Percentiles rank a stretch among this genome's conserved stretches.
Evolutionary conservation across 2,329 filamentous ascomycete genomes (phyloP).

Genomic region (Aspergillus glaucus): DNA sequence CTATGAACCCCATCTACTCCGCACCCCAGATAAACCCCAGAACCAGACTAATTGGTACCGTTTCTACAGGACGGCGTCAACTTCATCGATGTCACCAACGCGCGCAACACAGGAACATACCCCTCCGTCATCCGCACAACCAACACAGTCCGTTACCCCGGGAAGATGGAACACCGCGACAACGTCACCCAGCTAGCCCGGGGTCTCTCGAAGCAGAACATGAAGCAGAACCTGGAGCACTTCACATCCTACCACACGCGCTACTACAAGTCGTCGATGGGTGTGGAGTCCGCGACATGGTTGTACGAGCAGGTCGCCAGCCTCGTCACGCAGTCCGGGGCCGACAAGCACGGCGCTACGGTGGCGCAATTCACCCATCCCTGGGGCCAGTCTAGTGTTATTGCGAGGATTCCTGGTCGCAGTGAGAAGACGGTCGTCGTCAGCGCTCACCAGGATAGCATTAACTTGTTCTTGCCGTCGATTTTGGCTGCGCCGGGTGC

Average conservation of each 20-base stretch:
- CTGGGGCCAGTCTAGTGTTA: slow-evolving; percentile 87
- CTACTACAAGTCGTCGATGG: slow-evolving; percentile 57
- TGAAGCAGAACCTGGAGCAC: slow-evolving; percentile 70
- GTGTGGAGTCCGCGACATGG: slow-evolving; percentile 82
- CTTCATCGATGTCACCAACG: slow-evolving; percentile 91
- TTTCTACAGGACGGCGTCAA: slow-evolving; percentile 63
- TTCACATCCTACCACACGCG: slow-evolving; percentile 55
- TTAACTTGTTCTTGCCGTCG: slow-evolving; percentile 84
- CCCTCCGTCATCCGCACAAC: slow-evolving; percentile 28
- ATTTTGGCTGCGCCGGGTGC: slow-evolving; percentile 81
- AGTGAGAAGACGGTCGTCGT: slow-evolving; percentile 79
- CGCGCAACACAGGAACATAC: slow-evolving; percentile 56
- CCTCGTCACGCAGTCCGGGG: slow-evolving; percentile 65
- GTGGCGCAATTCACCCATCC: slow-evolving; percentile 71
- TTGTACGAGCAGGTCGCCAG: slow-evolving; percentile 67
- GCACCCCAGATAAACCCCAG: background rate
- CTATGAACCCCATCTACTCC: background rate
- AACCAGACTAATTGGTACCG: background rate
- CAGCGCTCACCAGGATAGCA: slow-evolving; percentile 89
- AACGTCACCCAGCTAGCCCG: slow-evolving; percentile 62
- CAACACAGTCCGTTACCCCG: slow-evolving; percentile 57
- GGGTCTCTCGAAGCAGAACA: slow-evolving; percentile 66
- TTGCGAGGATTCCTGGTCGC: slow-evolving; percentile 83
- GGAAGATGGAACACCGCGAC: slow-evolving; percentile 58
- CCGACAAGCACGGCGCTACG: slow-evolving; percentile 57